A percentile compares a stretch with the other conserved stretches of the same genome.
Evolutionary conservation across 129 eudicot genomes (phyloP).

Genomic region (Tanacetum coccineum): DNA sequence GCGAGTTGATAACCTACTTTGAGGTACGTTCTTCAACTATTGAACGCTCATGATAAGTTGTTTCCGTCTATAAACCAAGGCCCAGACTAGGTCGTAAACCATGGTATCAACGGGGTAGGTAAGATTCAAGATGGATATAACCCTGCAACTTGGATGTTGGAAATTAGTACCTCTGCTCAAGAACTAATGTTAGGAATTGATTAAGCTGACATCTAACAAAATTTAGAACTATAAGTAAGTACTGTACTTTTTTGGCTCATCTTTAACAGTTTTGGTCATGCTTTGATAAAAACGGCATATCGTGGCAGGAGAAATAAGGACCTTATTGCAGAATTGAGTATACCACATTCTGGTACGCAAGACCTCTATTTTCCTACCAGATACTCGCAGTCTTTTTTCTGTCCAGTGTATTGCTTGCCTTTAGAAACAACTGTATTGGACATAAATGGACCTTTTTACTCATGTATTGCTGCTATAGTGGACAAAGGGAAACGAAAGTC

Average conservation of each 20-base stretch:
- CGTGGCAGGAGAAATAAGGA: conserved; percentile 43
- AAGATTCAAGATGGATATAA: conserved; percentile 61
- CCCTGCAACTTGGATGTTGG: conserved; percentile 79
- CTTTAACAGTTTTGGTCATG: background rate
- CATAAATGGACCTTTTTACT: too few relatives aligned
- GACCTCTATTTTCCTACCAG: conserved; percentile 38
- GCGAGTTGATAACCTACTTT: conserved; percentile 10
- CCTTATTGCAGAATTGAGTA: conserved; percentile 39
- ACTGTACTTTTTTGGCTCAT: background rate
- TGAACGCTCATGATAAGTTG: background rate
- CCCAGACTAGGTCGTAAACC: background rate
- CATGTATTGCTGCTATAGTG: too few relatives aligned
- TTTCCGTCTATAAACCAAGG: background rate
- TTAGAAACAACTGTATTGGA: conserved; percentile 61
- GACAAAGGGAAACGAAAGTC: too few relatives aligned
- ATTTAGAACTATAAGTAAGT: conserved; percentile 46
- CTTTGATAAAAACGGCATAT: background rate
- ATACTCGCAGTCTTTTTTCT: conserved; percentile 38
- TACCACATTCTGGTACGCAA: conserved; percentile 36
- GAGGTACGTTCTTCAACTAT: background rate
- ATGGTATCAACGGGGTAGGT: conserved; percentile 31
- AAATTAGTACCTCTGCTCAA: conserved; percentile 45
- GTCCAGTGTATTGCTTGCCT: conserved; percentile 41
- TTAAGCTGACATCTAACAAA: conserved; percentile 44
- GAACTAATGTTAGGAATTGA: conserved; percentile 45